phyloP scores from a whole-genome alignment of 176 grass and related monocot genomes.

The Eleusine coracana region DNA sequence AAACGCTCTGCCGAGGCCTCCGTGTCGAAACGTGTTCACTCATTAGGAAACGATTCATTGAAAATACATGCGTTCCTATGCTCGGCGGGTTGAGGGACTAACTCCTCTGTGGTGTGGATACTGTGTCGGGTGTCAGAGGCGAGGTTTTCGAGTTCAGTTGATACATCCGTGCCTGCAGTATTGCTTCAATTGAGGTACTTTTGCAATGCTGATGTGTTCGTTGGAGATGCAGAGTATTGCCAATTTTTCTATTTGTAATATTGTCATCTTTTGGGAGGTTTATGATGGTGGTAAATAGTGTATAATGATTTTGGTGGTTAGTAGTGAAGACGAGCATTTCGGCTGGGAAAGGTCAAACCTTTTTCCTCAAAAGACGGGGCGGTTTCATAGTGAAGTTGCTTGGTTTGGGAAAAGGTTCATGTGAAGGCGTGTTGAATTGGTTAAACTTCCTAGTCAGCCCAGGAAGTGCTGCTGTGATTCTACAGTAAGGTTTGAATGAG shows the following conservation, averaged over 20 bases:
- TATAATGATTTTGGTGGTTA: not conserved
- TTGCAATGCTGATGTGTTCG: constrained; percentile 18
- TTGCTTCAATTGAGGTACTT: not conserved
- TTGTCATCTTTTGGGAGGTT: not conserved
- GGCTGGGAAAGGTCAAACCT: not conserved
- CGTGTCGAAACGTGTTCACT: not conserved
- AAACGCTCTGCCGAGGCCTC: not conserved
- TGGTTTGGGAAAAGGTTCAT: constrained; percentile 8
- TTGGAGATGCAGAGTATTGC: not conserved
- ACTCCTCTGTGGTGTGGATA: not conserved
- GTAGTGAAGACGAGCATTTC: not conserved
- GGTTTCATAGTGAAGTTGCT: not conserved
- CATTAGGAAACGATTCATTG: not conserved
- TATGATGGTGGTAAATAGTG: not conserved
- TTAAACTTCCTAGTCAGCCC: not conserved
- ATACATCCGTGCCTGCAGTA: not conserved
- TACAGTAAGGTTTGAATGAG: not conserved
- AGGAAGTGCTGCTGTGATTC: not conserved
- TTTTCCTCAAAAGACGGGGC: not conserved
- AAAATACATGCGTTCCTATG: not conserved
- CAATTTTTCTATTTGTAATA: not conserved
- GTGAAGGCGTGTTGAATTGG: not conserved
- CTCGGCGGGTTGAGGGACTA: not conserved
- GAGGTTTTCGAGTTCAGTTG: not conserved
- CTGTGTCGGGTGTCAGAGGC: not conserved